A percentile compares a stretch with the other conserved stretches of the same genome.
These are phyloP conservation scores for Cyberlindnera subsufficiens DNA, from an alignment of 805 yeast species.

Conservation along the genomic window DNA sequence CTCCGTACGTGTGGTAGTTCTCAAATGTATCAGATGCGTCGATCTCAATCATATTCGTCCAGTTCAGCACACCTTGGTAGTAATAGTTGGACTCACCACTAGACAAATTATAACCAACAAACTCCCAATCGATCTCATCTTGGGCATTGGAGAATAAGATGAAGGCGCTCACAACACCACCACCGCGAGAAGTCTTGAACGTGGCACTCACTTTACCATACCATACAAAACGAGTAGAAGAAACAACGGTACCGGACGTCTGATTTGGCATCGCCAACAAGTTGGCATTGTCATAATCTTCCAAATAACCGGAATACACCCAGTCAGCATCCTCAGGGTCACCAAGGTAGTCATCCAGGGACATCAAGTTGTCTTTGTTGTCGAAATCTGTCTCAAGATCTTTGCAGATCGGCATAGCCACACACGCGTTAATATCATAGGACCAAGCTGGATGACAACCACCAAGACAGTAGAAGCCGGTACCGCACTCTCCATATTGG, in stretches of 20 bases:
- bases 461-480: slow-evolving; percentile 73
- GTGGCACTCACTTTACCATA: slow-evolving; percentile 74
- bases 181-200: slow-evolving; percentile 65
- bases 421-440: slow-evolving; percentile 48
- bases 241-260: slow-evolving; percentile 66
- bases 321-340: slow-evolving; percentile 63
- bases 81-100: slow-evolving; percentile 75
- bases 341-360: slow-evolving; percentile 42
- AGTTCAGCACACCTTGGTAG: slow-evolving; percentile 67
- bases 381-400: slow-evolving; percentile 38
- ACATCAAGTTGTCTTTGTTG: slow-evolving; percentile 23
- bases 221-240: slow-evolving; percentile 79
- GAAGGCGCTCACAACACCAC: slow-evolving; percentile 83
- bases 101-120: slow-evolving; percentile 68
- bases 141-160: slow-evolving; percentile 77
- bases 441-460: slow-evolving; percentile 70
- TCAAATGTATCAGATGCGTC: slow-evolving; percentile 49
- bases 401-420: slow-evolving; percentile 79
- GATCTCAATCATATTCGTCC: slow-evolving; percentile 47
- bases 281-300: slow-evolving; percentile 49
- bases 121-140: slow-evolving; percentile 90
- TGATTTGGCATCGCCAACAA: slow-evolving; percentile 75
- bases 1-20: slow-evolving; percentile 65
- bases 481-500: slow-evolving; percentile 74
- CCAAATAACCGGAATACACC: slow-evolving; percentile 55